These are phyloP conservation scores for Colletotrichum chlorophyti DNA, from an alignment of 2,329 filamentous ascomycete genomes.

Conservation along the genomic window DNA sequence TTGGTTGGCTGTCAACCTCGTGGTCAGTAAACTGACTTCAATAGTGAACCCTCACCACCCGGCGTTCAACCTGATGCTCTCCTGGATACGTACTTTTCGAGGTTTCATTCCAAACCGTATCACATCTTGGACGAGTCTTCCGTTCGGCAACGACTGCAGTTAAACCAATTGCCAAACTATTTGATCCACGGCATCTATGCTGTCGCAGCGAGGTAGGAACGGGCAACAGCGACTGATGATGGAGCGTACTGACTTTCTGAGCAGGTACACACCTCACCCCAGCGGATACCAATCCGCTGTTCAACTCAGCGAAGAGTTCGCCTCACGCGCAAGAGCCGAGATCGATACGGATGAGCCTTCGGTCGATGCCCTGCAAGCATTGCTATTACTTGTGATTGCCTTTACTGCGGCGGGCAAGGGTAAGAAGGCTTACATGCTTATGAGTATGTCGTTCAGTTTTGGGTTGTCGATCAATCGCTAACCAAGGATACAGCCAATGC, in stretches of 20 bases:
- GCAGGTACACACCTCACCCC: conserved; percentile 74
- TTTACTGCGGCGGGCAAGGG: conserved; percentile 81
- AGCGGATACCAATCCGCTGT: conserved; percentile 72
- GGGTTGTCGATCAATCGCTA: not conserved
- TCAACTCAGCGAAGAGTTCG: conserved; percentile 75
- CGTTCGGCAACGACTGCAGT: conserved; percentile 74
- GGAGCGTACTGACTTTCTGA: conserved; percentile 29
- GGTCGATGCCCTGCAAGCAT: conserved; percentile 77
- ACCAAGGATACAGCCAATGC: conserved; percentile 63
- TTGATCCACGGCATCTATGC: conserved; percentile 65
- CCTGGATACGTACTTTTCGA: conserved; percentile 79
- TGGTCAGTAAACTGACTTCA: conserved; percentile 11
- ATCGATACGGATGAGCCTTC: conserved; percentile 84
- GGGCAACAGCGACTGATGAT: not conserved
- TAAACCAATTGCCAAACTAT: conserved; percentile 67
- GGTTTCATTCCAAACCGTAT: conserved; percentile 83
- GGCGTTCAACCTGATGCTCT: conserved; percentile 64
- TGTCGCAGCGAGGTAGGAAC: conserved; percentile 64
- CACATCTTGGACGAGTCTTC: conserved; percentile 81
- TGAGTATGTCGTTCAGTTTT: conserved; percentile 60
- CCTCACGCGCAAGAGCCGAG: conserved; percentile 70
- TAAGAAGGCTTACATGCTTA: conserved; percentile 86
- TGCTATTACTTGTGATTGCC: conserved; percentile 77
- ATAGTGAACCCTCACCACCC: conserved; percentile 53
- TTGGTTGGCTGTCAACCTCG: not conserved